A percentile compares a stretch with the other conserved stretches of the same genome.
phyloP scores from a whole-genome alignment of 2,329 filamentous ascomycete species.

The Xylariaceae sp. region DNA sequence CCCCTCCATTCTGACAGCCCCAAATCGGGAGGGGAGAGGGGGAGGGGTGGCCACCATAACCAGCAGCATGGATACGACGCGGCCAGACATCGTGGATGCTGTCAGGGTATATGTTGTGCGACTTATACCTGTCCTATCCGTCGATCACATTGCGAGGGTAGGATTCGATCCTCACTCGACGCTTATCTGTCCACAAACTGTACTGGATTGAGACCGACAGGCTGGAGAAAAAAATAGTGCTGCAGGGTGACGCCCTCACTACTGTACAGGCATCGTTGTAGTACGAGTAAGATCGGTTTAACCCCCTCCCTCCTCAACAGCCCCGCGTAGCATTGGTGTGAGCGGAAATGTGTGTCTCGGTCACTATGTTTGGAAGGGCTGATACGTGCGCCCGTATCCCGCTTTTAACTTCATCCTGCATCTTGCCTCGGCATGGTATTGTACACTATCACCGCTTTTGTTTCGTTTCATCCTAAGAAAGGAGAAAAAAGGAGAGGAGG shows the following conservation, averaged over 20 bases:
- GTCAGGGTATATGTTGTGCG: too few species aligned
- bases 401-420: background rate
- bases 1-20: background rate
- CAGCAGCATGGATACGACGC: conserved; percentile 6
- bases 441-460: background rate
- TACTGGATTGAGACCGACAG: background rate
- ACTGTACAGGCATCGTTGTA: too few species aligned
- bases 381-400: background rate
- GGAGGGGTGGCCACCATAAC: background rate
- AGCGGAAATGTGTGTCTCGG: background rate
- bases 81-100: background rate
- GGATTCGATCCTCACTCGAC: background rate
- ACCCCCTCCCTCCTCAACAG: conserved; percentile 9
- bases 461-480: background rate
- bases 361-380: conserved; percentile 20
- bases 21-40: background rate
- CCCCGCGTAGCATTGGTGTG: background rate
- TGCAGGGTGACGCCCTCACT: too few species aligned
- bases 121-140: too few species aligned
- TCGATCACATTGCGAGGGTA: too few species aligned
- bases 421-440: background rate
- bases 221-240: too few species aligned
- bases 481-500: background rate
- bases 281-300: too few species aligned
- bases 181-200: conserved; percentile 4